Conservation (phyloP, 1,139 yeast genomes). For the Yamadazyma blattariae region DNA sequence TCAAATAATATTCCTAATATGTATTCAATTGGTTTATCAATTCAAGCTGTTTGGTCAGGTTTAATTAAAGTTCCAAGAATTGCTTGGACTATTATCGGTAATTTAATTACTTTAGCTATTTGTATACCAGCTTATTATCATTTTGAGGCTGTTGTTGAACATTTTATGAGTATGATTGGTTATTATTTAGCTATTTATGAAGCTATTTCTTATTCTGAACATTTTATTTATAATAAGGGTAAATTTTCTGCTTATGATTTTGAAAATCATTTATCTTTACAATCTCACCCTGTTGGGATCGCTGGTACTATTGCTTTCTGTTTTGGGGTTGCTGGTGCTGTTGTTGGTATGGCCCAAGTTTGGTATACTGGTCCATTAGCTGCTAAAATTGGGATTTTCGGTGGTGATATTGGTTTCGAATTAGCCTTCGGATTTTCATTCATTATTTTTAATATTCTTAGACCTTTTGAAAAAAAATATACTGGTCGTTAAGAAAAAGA, state of each 20-base stretch:
- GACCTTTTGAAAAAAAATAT: conserved; percentile 70
- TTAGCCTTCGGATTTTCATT: conserved; percentile 68
- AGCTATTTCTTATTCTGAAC: conserved; percentile 68
- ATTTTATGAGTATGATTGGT: conserved; percentile 84
- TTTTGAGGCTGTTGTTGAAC: conserved; percentile 67
- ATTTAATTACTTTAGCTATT: conserved; percentile 72
- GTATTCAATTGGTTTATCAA: conserved; percentile 81
- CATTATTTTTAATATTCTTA: conserved; percentile 52
- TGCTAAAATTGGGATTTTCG: conserved; percentile 53
- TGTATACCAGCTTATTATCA: conserved; percentile 81
- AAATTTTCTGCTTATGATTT: conserved; percentile 57
- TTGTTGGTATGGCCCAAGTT: conserved; percentile 77
- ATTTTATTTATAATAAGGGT: conserved; percentile 67
- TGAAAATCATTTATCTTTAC: conserved; percentile 52
- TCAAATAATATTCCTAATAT: conserved; percentile 89
- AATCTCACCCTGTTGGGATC: conserved; percentile 62
- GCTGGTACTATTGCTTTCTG: conserved; percentile 76
- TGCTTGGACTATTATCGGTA: conserved; percentile 73
- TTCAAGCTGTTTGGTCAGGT: conserved; percentile 75
- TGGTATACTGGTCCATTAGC: conserved; percentile 81
- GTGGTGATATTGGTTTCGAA: conserved; percentile 88
- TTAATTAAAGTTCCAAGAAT: conserved; percentile 73
- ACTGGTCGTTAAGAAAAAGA: conserved; percentile 51
- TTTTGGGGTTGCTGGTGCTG: conserved; percentile 82
- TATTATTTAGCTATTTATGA: conserved; percentile 86